Conservation (phyloP, 805 yeast genomes). For the Yamadazyma olivae region DNA sequence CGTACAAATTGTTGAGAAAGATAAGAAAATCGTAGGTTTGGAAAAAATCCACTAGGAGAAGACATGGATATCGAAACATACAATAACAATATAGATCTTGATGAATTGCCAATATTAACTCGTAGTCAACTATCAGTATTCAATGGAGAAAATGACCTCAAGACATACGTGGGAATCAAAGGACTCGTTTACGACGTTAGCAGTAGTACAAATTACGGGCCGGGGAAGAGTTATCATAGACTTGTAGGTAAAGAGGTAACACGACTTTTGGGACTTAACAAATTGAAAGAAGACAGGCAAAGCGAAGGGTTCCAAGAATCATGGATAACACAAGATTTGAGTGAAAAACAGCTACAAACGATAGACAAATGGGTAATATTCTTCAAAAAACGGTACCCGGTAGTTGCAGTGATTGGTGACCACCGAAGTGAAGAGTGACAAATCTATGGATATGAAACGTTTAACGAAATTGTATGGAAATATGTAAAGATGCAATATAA, state of each 20-base stretch:
- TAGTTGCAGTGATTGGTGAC: slow-evolving; percentile 37
- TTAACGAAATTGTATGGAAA: too few relatives aligned
- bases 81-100: slow-evolving; percentile 29
- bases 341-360: slow-evolving; percentile 56
- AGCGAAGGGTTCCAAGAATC: slow-evolving; percentile 4
- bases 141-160: slow-evolving; percentile 26
- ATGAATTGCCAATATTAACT: slow-evolving; percentile 30
- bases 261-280: slow-evolving; percentile 70
- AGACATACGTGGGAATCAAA: slow-evolving; percentile 70
- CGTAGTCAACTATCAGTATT: slow-evolving; percentile 28
- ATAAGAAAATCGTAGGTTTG: too few relatives aligned
- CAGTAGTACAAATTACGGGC: slow-evolving; percentile 69
- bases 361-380: slow-evolving; percentile 77
- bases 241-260: slow-evolving; percentile 78
- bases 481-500: too few relatives aligned
- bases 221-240: slow-evolving; percentile 67
- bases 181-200: slow-evolving; percentile 81
- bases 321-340: slow-evolving; percentile 51
- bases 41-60: too few relatives aligned
- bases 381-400: slow-evolving; percentile 42
- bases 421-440: slow-evolving; percentile 12
- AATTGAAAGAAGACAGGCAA: slow-evolving; percentile 16
- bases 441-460: too few relatives aligned
- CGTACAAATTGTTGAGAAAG: too few relatives aligned
- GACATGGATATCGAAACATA: slow-evolving; percentile 16